Evolutionary conservation across 2,329 filamentous ascomycete genomes (phyloP).

Genomic region (Colletotrichum neosansevieriae): DNA sequence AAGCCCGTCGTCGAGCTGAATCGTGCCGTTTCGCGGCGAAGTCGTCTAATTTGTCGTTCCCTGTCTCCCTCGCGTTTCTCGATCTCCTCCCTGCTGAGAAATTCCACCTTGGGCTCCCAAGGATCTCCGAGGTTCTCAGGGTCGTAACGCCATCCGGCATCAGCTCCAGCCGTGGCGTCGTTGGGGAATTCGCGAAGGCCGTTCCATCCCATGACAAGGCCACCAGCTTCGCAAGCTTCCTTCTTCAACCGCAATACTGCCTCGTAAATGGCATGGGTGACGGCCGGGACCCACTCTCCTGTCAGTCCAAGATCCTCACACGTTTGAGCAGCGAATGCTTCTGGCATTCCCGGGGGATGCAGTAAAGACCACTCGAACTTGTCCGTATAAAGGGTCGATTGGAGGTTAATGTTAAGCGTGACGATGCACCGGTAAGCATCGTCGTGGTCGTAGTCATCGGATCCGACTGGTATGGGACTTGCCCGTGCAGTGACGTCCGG

Average conservation of each 20-base stretch:
- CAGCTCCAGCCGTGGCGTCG: conserved; percentile 83
- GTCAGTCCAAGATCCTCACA: conserved; percentile 91
- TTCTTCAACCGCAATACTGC: conserved; percentile 93
- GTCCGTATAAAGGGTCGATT: conserved; percentile 93
- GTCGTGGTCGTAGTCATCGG: conserved; percentile 86
- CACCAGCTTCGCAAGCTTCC: conserved; percentile 92
- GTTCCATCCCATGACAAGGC: conserved; percentile 80
- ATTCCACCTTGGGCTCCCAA: conserved; percentile 86
- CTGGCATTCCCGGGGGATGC: conserved; percentile 90
- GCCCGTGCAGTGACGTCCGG: conserved; percentile 77
- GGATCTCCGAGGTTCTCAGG: conserved; percentile 87
- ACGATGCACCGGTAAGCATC: conserved; percentile 96
- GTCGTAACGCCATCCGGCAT: conserved; percentile 96
- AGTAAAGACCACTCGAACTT: conserved; percentile 98
- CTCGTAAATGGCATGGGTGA: conserved; percentile 98
- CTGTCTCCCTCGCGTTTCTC: conserved; percentile 96
- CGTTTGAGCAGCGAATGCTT: conserved; percentile 91
- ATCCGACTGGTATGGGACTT: conserved; percentile 71
- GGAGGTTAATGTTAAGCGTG: conserved; percentile 89
- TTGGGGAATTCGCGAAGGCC: conserved; percentile 81
- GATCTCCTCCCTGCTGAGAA: conserved; percentile 93
- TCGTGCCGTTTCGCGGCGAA: conserved; percentile 90
- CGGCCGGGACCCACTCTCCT: conserved; percentile 93
- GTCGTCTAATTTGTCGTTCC: conserved; percentile 87
- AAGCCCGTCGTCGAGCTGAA: conserved; percentile 91